These are phyloP conservation scores for Linderina pennispora DNA, from an alignment of 192 early-diverging fungal species.

Conservation along the genomic window DNA sequence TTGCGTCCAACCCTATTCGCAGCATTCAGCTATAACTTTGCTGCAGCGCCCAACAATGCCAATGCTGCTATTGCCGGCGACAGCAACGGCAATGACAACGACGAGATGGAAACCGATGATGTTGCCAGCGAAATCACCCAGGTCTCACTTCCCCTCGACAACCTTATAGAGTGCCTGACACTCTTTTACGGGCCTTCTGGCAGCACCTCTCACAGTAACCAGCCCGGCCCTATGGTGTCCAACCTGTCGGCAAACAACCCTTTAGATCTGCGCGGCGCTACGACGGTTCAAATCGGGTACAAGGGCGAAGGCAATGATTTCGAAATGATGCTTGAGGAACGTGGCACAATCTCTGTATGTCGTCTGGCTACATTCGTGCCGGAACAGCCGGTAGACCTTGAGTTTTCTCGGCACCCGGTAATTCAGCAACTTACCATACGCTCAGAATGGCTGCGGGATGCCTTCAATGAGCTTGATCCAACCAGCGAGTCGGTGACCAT, in stretches of 20 bases:
- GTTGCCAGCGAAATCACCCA: slow-evolving; percentile 4
- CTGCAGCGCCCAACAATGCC: background rate
- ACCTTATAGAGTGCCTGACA: slow-evolving; percentile 37
- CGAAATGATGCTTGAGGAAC: slow-evolving; percentile 51
- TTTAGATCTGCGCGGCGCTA: slow-evolving; percentile 30
- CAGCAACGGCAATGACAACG: too few species aligned
- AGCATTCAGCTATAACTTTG: slow-evolving; percentile 24
- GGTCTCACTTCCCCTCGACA: slow-evolving; percentile 32
- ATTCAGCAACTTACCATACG: slow-evolving; percentile 50
- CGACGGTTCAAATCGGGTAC: slow-evolving; percentile 29
- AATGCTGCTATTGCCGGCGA: slow-evolving; percentile 2
- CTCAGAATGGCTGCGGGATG: slow-evolving; percentile 51
- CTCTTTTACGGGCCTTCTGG: slow-evolving; percentile 39
- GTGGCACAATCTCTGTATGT: slow-evolving; percentile 48
- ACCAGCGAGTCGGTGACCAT: slow-evolving; percentile 47
- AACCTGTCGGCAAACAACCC: slow-evolving; percentile 12
- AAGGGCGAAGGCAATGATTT: slow-evolving; percentile 34
- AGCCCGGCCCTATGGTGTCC: too few species aligned
- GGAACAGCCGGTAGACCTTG: slow-evolving; percentile 34
- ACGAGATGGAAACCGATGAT: slow-evolving; percentile 7
- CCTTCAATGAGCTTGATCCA: slow-evolving; percentile 52
- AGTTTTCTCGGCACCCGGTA: slow-evolving; percentile 28
- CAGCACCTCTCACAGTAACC: slow-evolving; percentile 2
- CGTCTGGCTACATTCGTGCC: slow-evolving; percentile 47
- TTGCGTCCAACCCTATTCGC: slow-evolving; percentile 29